Base-by-base conservation (phyloP, 2,329 filamentous ascomycete genomes). In the Calonectria pseudoreteaudii region DNA sequence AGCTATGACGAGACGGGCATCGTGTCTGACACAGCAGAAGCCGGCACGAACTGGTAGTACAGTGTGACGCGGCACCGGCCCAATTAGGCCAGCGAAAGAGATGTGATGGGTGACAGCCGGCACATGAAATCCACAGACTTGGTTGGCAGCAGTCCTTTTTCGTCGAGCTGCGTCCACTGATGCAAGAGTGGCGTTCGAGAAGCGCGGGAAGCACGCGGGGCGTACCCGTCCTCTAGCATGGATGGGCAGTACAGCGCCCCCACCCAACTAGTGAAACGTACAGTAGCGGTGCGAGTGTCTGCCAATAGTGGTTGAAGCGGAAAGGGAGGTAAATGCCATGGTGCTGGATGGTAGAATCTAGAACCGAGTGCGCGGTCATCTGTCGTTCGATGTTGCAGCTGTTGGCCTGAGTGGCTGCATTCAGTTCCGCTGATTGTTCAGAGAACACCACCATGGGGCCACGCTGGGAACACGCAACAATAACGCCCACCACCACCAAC, bases 181-280 rank as follows among this genome's bases (percentile, higher is more conserved):
- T 60, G 56, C 56, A 38, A 41, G 20, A 20, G 56, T 60, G 56
- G 34, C 56, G 56, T 60, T 60, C 56, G 34, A 60, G 34, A 60
- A 38, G 56, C 56, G 56, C 56, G 56, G 56, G 56, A 60, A 60
- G 56, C n/a, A 28, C 56, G 56, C 56, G 56, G 56, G 56, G 56
- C 56, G 56, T 60, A 38, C 56, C 53, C 56, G 56, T 60, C n/a
- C 14, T 34, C 7, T 30, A 31, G 50, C 50, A 20, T 26, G 18
- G 50, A 30, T 28, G 18, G 26, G 56, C 56, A 4, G 31, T 28
- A 8, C 26, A 60, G 56, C 56, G 31, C 56, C 56, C 56, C 56
- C 56, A 60, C 56, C 31, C 10, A 2, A 14, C 50, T 53, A 30
- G 28, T 53, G 50, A 26, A 30, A 34, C 50, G 16, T 20, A 30